Percentiles rank a stretch among this genome's conserved stretches.
Conservation (phyloP, 208 protist species). For the Crithidia acanthocephali region DNA sequence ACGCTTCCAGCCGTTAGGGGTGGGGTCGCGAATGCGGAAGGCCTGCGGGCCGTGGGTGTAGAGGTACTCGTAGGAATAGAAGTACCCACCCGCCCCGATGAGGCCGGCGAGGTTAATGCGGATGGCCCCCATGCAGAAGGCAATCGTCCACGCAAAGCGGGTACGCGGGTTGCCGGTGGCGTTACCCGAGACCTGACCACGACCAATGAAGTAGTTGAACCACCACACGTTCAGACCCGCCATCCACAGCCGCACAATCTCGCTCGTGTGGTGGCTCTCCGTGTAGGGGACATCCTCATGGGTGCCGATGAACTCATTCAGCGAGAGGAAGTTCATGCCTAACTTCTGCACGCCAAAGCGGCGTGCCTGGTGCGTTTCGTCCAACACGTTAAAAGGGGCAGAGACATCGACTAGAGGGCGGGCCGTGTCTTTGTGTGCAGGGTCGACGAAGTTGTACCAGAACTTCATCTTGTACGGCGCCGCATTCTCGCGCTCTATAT, state of each 20-base stretch:
- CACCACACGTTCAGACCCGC: conserved; percentile 65
- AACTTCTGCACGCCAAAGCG: conserved; percentile 73
- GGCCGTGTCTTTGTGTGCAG: conserved; percentile 32
- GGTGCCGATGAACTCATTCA: conserved; percentile 73
- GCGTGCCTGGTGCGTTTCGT: conserved; percentile 82
- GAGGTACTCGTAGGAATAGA: conserved; percentile 89
- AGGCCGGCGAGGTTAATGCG: conserved; percentile 73
- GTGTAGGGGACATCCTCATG: conserved; percentile 87
- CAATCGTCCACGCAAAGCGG: conserved; percentile 66
- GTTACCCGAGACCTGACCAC: conserved; percentile 43
- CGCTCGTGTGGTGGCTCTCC: conserved; percentile 72
- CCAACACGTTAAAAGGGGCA: conserved; percentile 72
- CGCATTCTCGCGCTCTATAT: conserved; percentile 36
- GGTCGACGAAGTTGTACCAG: conserved; percentile 68
- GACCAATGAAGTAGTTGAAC: conserved; percentile 59
- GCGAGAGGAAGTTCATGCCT: conserved; percentile 55
- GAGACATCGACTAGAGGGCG: conserved; percentile 80
- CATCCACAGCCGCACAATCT: conserved; percentile 75
- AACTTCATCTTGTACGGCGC: conserved; percentile 60
- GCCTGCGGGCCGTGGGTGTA: conserved; percentile 80
- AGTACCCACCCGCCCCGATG: conserved; percentile 79
- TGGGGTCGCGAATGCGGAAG: conserved; percentile 78
- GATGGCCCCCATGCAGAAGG: conserved; percentile 50
- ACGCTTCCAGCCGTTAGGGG: conserved; percentile 70
- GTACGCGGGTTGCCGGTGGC: conserved; percentile 65